Evolutionary conservation across 2,329 filamentous ascomycete species (phyloP).

Genomic region (Malbranchea cinnamomea): DNA sequence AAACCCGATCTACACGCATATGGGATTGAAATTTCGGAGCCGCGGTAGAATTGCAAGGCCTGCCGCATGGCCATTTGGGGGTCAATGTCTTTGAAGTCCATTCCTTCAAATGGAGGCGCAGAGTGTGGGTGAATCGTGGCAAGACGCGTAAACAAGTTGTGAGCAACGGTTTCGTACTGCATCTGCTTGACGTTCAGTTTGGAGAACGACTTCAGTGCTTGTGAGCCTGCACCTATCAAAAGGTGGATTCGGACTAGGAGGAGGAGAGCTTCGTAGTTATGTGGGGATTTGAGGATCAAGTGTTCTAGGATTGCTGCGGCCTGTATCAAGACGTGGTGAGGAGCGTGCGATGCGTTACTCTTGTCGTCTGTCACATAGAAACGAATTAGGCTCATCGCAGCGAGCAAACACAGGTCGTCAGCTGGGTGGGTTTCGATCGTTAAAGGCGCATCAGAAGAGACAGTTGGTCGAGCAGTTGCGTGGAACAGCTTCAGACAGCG

Average conservation of each 20-base stretch:
- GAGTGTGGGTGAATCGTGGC: slow-evolving; percentile 32
- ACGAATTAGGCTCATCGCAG: slow-evolving; percentile 27
- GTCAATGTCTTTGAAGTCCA: slow-evolving; percentile 27
- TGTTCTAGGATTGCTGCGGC: slow-evolving; percentile 25
- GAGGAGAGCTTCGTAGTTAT: slow-evolving; percentile 32
- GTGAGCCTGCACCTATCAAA: slow-evolving; percentile 29
- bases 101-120: slow-evolving; percentile 24
- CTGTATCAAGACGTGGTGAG: slow-evolving; percentile 17
- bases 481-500: slow-evolving; percentile 25
- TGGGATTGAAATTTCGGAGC: slow-evolving; percentile 22
- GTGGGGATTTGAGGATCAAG: slow-evolving; percentile 27
- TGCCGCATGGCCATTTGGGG: slow-evolving; percentile 26
- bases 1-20: slow-evolving; percentile 24
- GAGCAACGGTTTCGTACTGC: slow-evolving; percentile 33
- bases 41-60: slow-evolving; percentile 28
- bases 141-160: slow-evolving; percentile 33
- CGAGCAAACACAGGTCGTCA: slow-evolving; percentile 30
- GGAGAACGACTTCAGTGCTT: slow-evolving; percentile 31
- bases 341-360: slow-evolving; percentile 11
- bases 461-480: slow-evolving; percentile 11
- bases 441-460: slow-evolving; percentile 14
- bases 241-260: slow-evolving; percentile 30
- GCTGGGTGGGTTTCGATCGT: slow-evolving; percentile 29
- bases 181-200: slow-evolving; percentile 34
- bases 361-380: slow-evolving; percentile 13